Evolutionary conservation across 768 basidiomycete genomes (phyloP).

Genomic region (Mycena venus): DNA sequence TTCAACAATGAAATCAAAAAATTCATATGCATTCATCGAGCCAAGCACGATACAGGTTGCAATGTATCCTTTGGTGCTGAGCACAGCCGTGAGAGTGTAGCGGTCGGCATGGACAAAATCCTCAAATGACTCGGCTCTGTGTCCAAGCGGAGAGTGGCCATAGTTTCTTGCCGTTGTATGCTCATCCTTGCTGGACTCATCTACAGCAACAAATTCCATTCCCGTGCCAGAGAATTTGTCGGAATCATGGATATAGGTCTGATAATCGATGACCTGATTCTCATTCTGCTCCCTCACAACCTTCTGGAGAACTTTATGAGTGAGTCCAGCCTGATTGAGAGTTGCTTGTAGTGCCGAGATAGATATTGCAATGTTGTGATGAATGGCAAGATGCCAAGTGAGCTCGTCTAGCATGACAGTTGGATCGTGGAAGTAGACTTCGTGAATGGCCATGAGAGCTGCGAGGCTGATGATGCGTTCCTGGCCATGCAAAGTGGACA

Average conservation of each 20-base stretch:
- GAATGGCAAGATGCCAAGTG: slow-evolving; percentile 21
- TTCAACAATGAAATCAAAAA: background rate
- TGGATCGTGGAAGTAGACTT: slow-evolving; percentile 17
- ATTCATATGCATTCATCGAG: background rate
- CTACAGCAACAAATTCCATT: background rate
- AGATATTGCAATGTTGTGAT: slow-evolving; percentile 32
- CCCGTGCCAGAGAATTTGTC: background rate
- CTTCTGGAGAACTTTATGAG: slow-evolving; percentile 34
- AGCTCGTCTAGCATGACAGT: slow-evolving; percentile 29
- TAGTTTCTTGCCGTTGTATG: background rate
- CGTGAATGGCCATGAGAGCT: slow-evolving; percentile 17
- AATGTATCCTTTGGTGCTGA: background rate
- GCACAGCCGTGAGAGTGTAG: background rate
- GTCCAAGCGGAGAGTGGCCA: background rate
- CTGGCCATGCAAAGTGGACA: slow-evolving; percentile 34
- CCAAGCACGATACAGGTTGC: background rate
- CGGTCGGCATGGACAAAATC: background rate
- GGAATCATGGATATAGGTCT: background rate
- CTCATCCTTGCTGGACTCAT: background rate
- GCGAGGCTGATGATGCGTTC: slow-evolving; percentile 25
- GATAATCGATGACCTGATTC: background rate
- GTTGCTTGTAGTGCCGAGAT: slow-evolving; percentile 27
- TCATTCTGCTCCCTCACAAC: slow-evolving; percentile 32
- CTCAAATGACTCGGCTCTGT: background rate
- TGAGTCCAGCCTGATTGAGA: background rate